Percentiles rank a stretch among this genome's conserved stretches.
Evolutionary conservation across 352 stramenopile genomes (phyloP).

Genomic region (Aphanomyces astaci): DNA sequence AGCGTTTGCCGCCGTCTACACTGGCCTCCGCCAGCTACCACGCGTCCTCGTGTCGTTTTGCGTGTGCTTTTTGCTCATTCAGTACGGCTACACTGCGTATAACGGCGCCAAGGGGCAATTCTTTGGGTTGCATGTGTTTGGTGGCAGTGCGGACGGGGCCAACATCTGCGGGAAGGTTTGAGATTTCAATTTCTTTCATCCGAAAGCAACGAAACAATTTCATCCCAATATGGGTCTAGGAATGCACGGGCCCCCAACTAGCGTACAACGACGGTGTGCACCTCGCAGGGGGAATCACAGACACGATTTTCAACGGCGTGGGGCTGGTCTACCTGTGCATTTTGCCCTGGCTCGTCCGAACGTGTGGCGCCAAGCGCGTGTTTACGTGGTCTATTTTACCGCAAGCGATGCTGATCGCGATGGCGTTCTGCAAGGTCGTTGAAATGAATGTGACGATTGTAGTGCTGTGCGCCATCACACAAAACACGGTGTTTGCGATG

Average conservation of each 20-base stretch:
- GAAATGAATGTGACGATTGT: slow-evolving; percentile 36
- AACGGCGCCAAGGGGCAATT: slow-evolving; percentile 30
- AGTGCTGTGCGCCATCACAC: slow-evolving; percentile 31
- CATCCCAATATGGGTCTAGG: neutral
- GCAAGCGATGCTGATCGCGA: slow-evolving; percentile 48
- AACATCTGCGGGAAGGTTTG: slow-evolving; percentile 29
- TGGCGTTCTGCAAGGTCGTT: slow-evolving; percentile 43
- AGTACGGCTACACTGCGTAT: slow-evolving; percentile 32
- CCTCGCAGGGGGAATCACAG: slow-evolving; percentile 37
- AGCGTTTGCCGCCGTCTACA: slow-evolving; percentile 26
- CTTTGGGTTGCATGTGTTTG: slow-evolving; percentile 36
- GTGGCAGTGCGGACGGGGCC: slow-evolving; percentile 26
- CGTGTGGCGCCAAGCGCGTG: slow-evolving; percentile 34
- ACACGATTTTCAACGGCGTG: slow-evolving; percentile 42
- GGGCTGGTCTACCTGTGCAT: slow-evolving; percentile 45
- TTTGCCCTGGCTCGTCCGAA: slow-evolving; percentile 35
- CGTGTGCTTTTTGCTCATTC: slow-evolving; percentile 27
- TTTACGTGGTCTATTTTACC: slow-evolving; percentile 36
- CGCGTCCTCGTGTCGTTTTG: slow-evolving; percentile 23
- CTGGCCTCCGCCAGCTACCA: slow-evolving; percentile 24
- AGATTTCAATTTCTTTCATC: too few species aligned
- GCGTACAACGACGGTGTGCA: slow-evolving; percentile 41
- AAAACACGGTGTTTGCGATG: slow-evolving; percentile 48
- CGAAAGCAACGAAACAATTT: too few species aligned
- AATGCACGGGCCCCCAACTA: slow-evolving; percentile 33